These are phyloP conservation scores for Phaffia rhodozyma DNA, from an alignment of 1,284 basidiomycete genomes.

Conservation along the genomic window DNA sequence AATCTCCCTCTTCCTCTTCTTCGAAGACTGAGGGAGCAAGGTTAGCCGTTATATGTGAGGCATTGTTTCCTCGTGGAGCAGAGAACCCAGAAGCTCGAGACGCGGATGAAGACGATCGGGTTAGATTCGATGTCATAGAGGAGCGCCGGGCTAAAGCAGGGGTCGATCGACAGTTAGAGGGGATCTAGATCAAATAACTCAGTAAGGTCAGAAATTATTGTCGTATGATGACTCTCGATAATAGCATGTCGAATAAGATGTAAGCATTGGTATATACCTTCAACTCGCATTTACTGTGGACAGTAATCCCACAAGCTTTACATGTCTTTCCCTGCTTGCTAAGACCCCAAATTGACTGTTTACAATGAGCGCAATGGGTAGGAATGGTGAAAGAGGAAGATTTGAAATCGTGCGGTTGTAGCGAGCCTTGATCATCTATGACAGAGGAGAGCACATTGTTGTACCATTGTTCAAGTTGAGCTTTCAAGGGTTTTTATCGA, in stretches of 20 bases:
- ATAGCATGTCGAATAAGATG: no score
- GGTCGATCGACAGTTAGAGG: neutral
- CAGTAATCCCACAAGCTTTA: slow-evolving; percentile 11
- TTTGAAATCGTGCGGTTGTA: slow-evolving; percentile 18
- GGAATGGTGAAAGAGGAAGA: slow-evolving; percentile 15
- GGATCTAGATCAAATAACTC: neutral
- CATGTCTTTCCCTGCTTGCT: slow-evolving; percentile 18
- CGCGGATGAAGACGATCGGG: neutral
- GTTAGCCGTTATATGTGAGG: neutral
- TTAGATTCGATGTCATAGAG: neutral
- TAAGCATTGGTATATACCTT: neutral
- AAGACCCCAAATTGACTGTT: slow-evolving; percentile 15
- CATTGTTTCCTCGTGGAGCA: neutral
- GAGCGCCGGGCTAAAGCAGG: neutral
- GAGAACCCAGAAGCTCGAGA: neutral
- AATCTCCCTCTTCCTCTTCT: slow-evolving; percentile 7
- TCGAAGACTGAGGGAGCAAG: neutral
- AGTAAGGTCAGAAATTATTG: neutral
- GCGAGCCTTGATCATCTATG: slow-evolving; percentile 13
- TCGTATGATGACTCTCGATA: no score
- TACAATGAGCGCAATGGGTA: slow-evolving; percentile 10
- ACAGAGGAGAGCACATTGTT: neutral
- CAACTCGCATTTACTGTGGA: slow-evolving; percentile 8
- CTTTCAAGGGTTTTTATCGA: no score
- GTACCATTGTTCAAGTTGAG: neutral